Conservation (phyloP, 495 filamentous ascomycete genomes). For the Aspergillus diversus region DNA sequence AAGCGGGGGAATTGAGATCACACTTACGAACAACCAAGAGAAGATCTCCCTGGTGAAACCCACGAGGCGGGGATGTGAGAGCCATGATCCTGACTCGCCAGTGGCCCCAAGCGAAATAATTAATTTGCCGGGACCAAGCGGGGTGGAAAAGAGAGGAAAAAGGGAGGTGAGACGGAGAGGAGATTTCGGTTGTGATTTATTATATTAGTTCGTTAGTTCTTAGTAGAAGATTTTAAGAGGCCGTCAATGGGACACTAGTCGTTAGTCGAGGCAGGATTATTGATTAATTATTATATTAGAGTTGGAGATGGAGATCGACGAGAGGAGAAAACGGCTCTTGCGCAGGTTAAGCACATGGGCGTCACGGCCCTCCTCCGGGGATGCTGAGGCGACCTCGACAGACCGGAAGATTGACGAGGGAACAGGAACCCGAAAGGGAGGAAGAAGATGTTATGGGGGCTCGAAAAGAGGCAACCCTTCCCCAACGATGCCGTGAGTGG, state of each 20-base stretch:
- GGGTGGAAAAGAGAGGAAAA: conserved; percentile 13
- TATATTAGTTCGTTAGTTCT: conserved; percentile 4
- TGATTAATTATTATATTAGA: background rate
- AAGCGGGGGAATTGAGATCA: background rate
- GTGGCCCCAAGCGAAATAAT: conserved; percentile 8
- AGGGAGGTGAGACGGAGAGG: conserved; percentile 14
- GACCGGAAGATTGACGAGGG: conserved; percentile 3
- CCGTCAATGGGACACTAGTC: background rate
- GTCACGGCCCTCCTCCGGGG: conserved; percentile 11
- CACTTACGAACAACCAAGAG: conserved; percentile 79
- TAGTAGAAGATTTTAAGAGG: background rate
- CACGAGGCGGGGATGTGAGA: conserved; percentile 40
- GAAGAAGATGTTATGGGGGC: background rate
- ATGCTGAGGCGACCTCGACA: conserved; percentile 6
- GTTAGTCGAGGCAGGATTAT: background rate
- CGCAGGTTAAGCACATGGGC: conserved; percentile 12
- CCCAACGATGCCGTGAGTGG: background rate
- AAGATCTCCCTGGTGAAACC: conserved; percentile 66
- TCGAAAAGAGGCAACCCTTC: background rate
- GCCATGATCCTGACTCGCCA: conserved; percentile 36
- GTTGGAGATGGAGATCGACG: conserved; percentile 8
- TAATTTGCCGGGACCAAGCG: conserved; percentile 15
- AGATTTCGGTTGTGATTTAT: conserved; percentile 6
- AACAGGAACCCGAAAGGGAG: background rate
- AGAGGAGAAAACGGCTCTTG: conserved; percentile 9